phyloP scores from a whole-genome alignment of 768 basidiomycete species.

The Clavaria fumosa region DNA sequence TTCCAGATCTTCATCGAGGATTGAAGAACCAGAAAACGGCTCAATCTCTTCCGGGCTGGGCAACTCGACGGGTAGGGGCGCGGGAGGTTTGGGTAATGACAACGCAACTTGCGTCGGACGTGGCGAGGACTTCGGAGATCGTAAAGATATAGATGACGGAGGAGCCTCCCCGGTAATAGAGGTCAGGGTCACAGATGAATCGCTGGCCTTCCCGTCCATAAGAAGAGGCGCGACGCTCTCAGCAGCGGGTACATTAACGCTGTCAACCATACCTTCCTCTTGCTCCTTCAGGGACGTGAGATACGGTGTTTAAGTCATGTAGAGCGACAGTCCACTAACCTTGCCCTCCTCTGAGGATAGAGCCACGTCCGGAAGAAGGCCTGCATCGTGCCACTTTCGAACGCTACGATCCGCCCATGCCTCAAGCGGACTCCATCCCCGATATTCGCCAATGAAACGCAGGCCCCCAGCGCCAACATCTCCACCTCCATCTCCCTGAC shows the following conservation, averaged over 20 bases:
- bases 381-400: slow-evolving; percentile 72
- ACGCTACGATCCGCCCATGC: slow-evolving; percentile 87
- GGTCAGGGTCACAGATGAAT: too few species aligned
- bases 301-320: too few species aligned
- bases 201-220: too few species aligned
- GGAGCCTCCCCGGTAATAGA: too few species aligned
- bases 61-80: slow-evolving; percentile 52
- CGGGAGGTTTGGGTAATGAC: slow-evolving; percentile 54
- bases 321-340: too few species aligned
- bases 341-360: slow-evolving; percentile 31
- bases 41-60: slow-evolving; percentile 50
- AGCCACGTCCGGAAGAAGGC: slow-evolving; percentile 41
- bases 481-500: slow-evolving; percentile 65
- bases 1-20: slow-evolving; percentile 34
- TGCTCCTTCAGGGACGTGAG: too few species aligned
- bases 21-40: slow-evolving; percentile 26
- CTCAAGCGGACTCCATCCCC: slow-evolving; percentile 85
- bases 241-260: slow-evolving; percentile 25
- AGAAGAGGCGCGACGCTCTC: too few species aligned
- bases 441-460: slow-evolving; percentile 70
- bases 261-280: slow-evolving; percentile 30
- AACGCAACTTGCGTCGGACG: slow-evolving; percentile 32
- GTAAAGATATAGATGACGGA: too few species aligned
- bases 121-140: slow-evolving; percentile 7
- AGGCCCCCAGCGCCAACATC: slow-evolving; percentile 59